Evolutionary conservation across 1,284 basidiomycete species (phyloP).

Genomic region (Sporisorium reilianum): DNA sequence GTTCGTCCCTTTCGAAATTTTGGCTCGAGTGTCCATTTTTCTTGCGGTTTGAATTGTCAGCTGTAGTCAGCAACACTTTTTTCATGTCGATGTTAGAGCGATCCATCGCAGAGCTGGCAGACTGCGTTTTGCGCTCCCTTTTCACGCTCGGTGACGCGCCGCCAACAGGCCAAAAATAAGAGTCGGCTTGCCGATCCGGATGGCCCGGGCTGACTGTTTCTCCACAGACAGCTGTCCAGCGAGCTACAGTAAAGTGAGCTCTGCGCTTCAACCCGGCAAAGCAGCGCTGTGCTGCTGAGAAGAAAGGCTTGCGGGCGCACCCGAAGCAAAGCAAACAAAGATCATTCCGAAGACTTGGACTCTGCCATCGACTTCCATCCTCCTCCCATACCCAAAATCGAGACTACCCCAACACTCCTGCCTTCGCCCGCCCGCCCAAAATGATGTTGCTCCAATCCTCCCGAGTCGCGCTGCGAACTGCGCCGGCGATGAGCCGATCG

Average conservation of each 20-base stretch:
- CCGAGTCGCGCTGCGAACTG: conserved; percentile 29
- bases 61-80: conserved; percentile 19
- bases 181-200: conserved; percentile 24
- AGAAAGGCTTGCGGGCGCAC: neutral
- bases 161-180: neutral
- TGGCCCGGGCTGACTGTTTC: conserved; percentile 31
- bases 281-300: neutral
- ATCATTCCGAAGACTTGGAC: neutral
- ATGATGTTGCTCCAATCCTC: conserved; percentile 43
- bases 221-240: neutral
- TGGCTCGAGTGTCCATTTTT: conserved; percentile 18
- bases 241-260: neutral
- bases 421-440: conserved; percentile 7
- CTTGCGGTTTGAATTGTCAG: conserved; percentile 17
- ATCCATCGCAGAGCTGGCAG: neutral
- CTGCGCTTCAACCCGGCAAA: neutral
- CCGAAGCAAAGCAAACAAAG: neutral
- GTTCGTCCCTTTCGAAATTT: conserved; percentile 21
- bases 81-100: neutral
- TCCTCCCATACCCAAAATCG: neutral
- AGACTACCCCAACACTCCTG: neutral
- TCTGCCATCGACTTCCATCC: neutral
- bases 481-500: conserved; percentile 20
- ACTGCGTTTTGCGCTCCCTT: conserved; percentile 2
- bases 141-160: conserved; percentile 36